Conservation (phyloP, 495 filamentous ascomycete species). For the Alectoria sarmentosa region DNA sequence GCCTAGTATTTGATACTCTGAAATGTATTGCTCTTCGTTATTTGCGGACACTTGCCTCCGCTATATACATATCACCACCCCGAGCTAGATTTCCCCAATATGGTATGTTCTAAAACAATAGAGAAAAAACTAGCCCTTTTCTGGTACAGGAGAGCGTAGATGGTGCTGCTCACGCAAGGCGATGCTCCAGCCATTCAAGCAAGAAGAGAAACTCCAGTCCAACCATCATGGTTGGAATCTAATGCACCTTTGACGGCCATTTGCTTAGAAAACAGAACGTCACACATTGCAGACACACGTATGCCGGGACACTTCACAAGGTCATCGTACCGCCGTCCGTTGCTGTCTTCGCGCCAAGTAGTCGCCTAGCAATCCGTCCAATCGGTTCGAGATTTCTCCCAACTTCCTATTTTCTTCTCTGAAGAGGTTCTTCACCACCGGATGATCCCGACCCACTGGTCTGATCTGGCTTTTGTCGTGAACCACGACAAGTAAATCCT, state of each 20-base stretch:
- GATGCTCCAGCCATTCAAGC: not conserved
- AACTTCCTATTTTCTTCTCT: slow-evolving; percentile 75
- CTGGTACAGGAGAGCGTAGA: not conserved
- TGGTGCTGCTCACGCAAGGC: not conserved
- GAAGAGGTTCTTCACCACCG: slow-evolving; percentile 72
- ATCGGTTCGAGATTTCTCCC: slow-evolving; percentile 72
- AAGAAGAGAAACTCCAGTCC: not conserved
- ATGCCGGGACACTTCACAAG: not conserved
- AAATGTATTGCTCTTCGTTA: not conserved
- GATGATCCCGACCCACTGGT: slow-evolving; percentile 72
- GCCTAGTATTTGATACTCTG: not conserved
- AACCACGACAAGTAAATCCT: slow-evolving; percentile 83
- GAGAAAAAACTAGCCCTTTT: not conserved
- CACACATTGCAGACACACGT: not conserved
- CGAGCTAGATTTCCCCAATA: not conserved
- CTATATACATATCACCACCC: not conserved
- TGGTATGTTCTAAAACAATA: not conserved
- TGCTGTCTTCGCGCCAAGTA: slow-evolving; percentile 59
- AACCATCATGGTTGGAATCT: not conserved
- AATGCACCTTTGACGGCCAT: not conserved
- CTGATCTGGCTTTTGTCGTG: slow-evolving; percentile 79
- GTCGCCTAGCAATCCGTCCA: slow-evolving; percentile 79
- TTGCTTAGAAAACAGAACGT: not conserved
- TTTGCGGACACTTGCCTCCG: not conserved
- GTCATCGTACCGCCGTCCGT: not conserved